Percentiles rank a stretch among this genome's conserved stretches.
Evolutionary conservation across 2,329 filamentous ascomycete genomes (phyloP).

Genomic region (Penicillium sp.): DNA sequence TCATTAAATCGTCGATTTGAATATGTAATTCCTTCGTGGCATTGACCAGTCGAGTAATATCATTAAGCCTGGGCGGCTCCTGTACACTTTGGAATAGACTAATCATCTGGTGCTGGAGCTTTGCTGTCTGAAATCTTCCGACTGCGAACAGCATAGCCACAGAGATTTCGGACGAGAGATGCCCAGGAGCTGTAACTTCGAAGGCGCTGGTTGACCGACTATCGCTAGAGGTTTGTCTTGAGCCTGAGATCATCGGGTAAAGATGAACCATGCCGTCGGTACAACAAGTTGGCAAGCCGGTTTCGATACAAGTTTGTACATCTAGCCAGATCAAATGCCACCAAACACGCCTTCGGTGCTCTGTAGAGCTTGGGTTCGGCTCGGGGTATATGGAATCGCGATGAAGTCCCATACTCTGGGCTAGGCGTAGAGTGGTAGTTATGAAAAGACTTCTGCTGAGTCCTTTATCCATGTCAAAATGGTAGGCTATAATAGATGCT

Average conservation of each 20-base stretch:
- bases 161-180: not conserved
- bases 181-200: not conserved
- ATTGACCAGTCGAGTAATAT: not conserved
- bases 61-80: not conserved
- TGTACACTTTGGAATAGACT: not conserved
- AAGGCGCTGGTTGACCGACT: not conserved
- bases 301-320: slow-evolving; percentile 24
- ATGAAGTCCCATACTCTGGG: slow-evolving; percentile 26
- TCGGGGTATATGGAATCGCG: slow-evolving; percentile 2
- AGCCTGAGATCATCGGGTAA: not conserved
- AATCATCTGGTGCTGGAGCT: slow-evolving; percentile 8
- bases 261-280: not conserved
- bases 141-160: slow-evolving; percentile 1
- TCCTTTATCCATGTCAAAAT: slow-evolving; percentile 1
- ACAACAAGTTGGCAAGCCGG: slow-evolving; percentile 20
- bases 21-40: not conserved
- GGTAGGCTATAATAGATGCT: slow-evolving; percentile 17
- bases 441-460: slow-evolving; percentile 9
- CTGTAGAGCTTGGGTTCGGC: not conserved
- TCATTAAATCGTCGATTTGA: slow-evolving; percentile 5
- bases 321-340: slow-evolving; percentile 28
- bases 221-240: not conserved
- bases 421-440: slow-evolving; percentile 13
- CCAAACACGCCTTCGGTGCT: slow-evolving; percentile 22
- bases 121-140: slow-evolving; percentile 11